phyloP scores from a whole-genome alignment of 2,329 filamentous ascomycete species.

The Basipetospora chlamydospora region DNA sequence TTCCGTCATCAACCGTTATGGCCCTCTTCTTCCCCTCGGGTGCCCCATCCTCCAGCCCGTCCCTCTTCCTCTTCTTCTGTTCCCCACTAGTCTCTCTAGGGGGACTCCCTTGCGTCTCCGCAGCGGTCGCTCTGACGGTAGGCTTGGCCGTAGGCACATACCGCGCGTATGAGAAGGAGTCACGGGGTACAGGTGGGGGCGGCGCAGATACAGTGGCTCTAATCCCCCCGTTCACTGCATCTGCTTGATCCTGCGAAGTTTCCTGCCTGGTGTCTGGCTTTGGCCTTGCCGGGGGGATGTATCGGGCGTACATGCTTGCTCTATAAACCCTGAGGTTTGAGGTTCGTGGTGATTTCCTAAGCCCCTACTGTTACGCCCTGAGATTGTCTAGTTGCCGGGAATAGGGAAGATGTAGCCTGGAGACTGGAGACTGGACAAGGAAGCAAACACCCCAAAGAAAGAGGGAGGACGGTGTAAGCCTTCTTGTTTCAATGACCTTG shows the following conservation, averaged over 20 bases:
- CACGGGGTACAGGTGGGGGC: neutral
- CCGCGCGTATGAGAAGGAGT: slow-evolving; percentile 19
- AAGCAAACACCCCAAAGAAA: no score
- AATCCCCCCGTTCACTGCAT: neutral
- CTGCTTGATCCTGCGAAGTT: neutral
- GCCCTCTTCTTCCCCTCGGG: slow-evolving; percentile 2
- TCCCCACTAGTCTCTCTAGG: no score
- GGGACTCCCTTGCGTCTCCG: no score
- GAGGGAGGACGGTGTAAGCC: no score
- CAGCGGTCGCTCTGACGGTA: slow-evolving; percentile 5
- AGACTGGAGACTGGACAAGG: no score
- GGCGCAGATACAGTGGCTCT: neutral
- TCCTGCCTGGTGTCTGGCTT: neutral
- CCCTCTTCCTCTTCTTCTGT: slow-evolving; percentile 14
- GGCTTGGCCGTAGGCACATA: slow-evolving; percentile 23
- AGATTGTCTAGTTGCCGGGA: no score
- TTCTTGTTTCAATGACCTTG: no score
- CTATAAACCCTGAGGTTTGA: no score
- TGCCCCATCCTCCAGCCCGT: slow-evolving; percentile 10
- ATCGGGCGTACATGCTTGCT: slow-evolving; percentile 4
- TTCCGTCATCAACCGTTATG: slow-evolving; percentile 10
- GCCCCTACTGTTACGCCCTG: no score
- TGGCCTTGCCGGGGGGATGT: slow-evolving; percentile 2
- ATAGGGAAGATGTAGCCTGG: no score
- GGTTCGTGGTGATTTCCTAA: no score